Conservation (phyloP, 2,329 filamentous ascomycete species). For the Tolypocladium nubicola region DNA sequence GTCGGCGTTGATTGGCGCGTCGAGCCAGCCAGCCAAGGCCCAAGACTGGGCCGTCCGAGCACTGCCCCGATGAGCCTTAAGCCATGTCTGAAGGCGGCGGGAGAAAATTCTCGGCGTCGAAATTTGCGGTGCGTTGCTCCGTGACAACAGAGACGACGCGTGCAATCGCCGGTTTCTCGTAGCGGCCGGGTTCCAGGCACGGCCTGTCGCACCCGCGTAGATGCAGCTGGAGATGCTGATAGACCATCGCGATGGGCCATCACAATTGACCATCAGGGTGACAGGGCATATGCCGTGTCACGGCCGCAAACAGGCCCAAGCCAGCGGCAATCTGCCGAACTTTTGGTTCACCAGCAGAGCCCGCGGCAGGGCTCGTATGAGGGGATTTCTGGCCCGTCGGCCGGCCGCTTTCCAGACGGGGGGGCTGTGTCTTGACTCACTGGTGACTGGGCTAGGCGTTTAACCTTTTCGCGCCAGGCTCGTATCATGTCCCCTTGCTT, state of each 20-base stretch:
- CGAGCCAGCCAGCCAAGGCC: background rate
- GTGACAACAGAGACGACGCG: background rate
- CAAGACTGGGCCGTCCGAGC: background rate
- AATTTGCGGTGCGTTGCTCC: background rate
- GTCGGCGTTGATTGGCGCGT: no score
- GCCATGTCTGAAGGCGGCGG: background rate
- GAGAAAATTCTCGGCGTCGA: background rate
- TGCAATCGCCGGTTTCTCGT: background rate
- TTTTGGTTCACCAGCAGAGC: background rate
- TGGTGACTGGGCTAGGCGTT: background rate
- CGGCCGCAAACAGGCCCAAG: background rate
- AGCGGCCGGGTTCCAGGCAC: background rate
- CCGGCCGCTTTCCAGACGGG: background rate
- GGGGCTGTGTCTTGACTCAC: background rate
- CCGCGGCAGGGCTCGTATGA: background rate
- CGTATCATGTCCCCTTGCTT: background rate
- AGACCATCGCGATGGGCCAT: no score
- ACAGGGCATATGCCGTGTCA: background rate
- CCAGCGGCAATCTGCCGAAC: background rate
- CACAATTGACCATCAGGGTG: background rate
- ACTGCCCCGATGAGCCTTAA: background rate
- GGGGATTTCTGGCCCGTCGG: background rate
- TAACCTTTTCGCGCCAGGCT: background rate
- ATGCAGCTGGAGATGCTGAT: background rate
- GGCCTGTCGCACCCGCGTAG: background rate